Percentiles rank a stretch among this genome's conserved stretches.
phyloP scores from a whole-genome alignment of 164 flowering plant species.

The Umbellularia californica region DNA sequence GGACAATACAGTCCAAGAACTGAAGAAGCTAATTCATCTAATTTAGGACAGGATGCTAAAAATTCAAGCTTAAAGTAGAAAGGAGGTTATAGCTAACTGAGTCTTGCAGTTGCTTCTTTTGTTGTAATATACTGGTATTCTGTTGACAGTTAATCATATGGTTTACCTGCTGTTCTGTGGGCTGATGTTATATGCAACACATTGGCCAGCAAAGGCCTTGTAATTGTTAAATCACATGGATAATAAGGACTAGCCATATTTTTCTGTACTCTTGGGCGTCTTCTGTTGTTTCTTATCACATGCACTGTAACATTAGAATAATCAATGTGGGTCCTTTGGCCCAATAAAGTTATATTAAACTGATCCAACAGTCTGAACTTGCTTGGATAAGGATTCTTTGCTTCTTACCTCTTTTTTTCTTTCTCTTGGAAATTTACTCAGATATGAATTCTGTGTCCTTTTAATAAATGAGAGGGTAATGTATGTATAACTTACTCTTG shows the following conservation, averaged over 20 bases:
- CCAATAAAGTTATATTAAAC: not conserved
- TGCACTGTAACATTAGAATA: not conserved
- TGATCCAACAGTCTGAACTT: not conserved
- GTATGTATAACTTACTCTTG: not conserved
- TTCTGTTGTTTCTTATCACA: not conserved
- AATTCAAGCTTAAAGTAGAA: conserved; percentile 17
- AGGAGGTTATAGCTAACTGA: not conserved
- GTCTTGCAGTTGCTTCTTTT: conserved; percentile 5
- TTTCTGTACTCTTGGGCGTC: not conserved
- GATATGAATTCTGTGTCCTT: not conserved
- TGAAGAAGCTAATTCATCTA: conserved; percentile 41
- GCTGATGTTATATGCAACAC: not conserved
- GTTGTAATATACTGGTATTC: conserved; percentile 4
- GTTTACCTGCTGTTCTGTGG: not conserved
- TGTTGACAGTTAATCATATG: conserved; percentile 4
- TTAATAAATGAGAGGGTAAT: not conserved
- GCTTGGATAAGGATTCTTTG: not conserved
- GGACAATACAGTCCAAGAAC: conserved; percentile 42
- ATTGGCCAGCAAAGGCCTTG: not conserved
- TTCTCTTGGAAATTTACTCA: not conserved
- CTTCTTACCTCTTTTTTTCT: not conserved
- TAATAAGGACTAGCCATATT: not conserved
- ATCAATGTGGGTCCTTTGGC: not conserved
- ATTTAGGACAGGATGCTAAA: conserved; percentile 47
- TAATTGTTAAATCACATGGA: not conserved